Base-by-base conservation (phyloP, 306 rosid species). In the Ochetophila trinervis region DNA sequence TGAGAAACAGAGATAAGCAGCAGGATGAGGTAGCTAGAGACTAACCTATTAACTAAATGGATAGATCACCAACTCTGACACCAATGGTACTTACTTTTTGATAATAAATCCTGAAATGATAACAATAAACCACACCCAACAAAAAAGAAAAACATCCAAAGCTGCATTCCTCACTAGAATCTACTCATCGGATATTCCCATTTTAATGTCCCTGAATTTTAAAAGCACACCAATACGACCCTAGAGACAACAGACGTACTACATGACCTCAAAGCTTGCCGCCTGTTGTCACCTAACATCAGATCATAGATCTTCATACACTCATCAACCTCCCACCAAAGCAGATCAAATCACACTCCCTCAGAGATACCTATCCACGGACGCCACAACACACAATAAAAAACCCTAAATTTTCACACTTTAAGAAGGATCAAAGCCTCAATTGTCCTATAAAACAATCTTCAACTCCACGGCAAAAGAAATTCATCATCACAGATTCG, bases 221-320 rank as follows among this genome's bases (percentile, higher is more conserved):
- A 40, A 51, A 21, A 60, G 16, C 65, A 21, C 32, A 40, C 19
- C 37, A 14, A 21, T 24, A 62, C 23, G 53, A 44, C 5, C 53
- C 36, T 14, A 65, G 19, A 73, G 49, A n/a, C n/a, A 42, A 53
- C 5, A 8, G 45, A 40, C 45, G 8, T 16, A 48, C 44, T 14
- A 19, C 45, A 49, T 66, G 69, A 66, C 2, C 32, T 56, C 47
- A 10, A 58, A 27, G 34, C 47, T 65, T 53, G 64, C 47, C 23
- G 45, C 21, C 40, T 16, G 21, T 15, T 24, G 40, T n/a, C 62
- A 55, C 23, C 23, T 42, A 15, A 58, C 58, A 65, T 17, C 74
- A 67, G 78, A 88, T 52, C 66, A 80, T 70, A 69, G 71, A 80
- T 84, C 79, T 55, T 54, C 73, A 51, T 5, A 18, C 68, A 72